Conservation (phyloP, 2,329 filamentous ascomycete genomes). For the Penicillium italicum region DNA sequence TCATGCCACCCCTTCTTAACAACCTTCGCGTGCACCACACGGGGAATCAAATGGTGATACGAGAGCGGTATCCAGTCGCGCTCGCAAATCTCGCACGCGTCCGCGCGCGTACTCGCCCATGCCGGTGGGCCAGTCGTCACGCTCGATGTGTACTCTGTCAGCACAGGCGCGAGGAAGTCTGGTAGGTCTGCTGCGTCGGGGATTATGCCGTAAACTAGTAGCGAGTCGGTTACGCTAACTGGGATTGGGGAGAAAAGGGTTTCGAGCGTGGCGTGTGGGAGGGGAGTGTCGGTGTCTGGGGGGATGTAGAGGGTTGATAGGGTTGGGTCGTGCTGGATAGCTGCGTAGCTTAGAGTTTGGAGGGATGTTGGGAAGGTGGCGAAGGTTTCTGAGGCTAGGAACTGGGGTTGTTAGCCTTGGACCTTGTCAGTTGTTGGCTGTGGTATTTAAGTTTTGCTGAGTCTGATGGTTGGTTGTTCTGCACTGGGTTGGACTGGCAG, state of each 20-base stretch:
- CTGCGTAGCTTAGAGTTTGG: conserved; percentile 58
- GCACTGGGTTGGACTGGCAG: neutral
- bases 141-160: conserved; percentile 60
- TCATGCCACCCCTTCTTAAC: conserved; percentile 76
- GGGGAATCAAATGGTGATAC: conserved; percentile 85
- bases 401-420: conserved; percentile 41
- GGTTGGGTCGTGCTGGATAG: conserved; percentile 48
- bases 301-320: conserved; percentile 55
- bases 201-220: conserved; percentile 64
- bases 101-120: conserved; percentile 55
- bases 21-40: conserved; percentile 69
- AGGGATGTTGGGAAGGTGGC: conserved; percentile 59
- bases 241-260: conserved; percentile 55
- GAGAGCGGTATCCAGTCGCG: conserved; percentile 71
- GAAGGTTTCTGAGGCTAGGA: conserved; percentile 69
- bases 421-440: conserved; percentile 4
- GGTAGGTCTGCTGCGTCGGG: conserved; percentile 45
- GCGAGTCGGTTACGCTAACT: conserved; percentile 61
- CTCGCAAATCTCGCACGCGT: conserved; percentile 71
- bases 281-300: conserved; percentile 42
- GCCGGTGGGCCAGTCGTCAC: conserved; percentile 61
- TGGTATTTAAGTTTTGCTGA: neutral
- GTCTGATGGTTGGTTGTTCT: neutral
- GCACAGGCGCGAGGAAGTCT: conserved; percentile 59
- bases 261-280: conserved; percentile 52